Conservation (phyloP, 352 stramenopile genomes). For the Phytophthora hybrid region DNA sequence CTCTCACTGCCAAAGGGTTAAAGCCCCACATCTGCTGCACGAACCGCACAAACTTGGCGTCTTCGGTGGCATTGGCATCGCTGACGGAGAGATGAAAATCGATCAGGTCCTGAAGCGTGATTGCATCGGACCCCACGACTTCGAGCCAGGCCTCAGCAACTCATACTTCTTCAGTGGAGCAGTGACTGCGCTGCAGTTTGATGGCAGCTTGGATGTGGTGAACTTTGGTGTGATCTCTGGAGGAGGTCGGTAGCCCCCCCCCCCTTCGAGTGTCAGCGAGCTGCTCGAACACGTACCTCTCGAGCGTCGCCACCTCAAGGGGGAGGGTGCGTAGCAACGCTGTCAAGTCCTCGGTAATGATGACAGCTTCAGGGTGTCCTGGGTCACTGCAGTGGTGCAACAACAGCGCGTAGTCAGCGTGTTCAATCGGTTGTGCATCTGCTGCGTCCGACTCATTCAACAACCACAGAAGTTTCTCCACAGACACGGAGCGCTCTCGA, state of each 20-base stretch:
- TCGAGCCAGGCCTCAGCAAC: constrained; percentile 47
- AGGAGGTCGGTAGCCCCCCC: constrained; percentile 49
- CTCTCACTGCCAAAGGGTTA: constrained; percentile 36
- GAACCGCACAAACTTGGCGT: constrained; percentile 69
- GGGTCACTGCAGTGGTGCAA: constrained; percentile 62
- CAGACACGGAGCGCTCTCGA: constrained; percentile 21
- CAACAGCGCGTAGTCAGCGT: constrained; percentile 55
- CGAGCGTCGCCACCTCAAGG: constrained; percentile 43
- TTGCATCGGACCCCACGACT: constrained; percentile 7
- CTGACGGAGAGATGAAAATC: constrained; percentile 59
- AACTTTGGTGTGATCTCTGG: constrained; percentile 53
- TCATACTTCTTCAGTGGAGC: constrained; percentile 41
- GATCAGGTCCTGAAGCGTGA: constrained; percentile 54
- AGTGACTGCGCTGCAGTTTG: no score
- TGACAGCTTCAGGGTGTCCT: constrained; percentile 7
- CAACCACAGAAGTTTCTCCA: constrained; percentile 27
- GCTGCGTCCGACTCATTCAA: constrained; percentile 26
- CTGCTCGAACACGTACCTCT: constrained; percentile 66
- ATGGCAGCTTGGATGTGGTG: no score
- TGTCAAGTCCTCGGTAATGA: constrained; percentile 44
- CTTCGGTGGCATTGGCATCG: constrained; percentile 54
- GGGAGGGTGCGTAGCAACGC: constrained; percentile 49
- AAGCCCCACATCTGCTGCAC: constrained; percentile 72
- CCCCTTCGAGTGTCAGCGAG: constrained; percentile 56
- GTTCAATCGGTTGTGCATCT: constrained; percentile 28